Percentiles rank a stretch among this genome's conserved stretches.
phyloP scores from a whole-genome alignment of 768 basidiomycete species.

The Agrocybe pediades region DNA sequence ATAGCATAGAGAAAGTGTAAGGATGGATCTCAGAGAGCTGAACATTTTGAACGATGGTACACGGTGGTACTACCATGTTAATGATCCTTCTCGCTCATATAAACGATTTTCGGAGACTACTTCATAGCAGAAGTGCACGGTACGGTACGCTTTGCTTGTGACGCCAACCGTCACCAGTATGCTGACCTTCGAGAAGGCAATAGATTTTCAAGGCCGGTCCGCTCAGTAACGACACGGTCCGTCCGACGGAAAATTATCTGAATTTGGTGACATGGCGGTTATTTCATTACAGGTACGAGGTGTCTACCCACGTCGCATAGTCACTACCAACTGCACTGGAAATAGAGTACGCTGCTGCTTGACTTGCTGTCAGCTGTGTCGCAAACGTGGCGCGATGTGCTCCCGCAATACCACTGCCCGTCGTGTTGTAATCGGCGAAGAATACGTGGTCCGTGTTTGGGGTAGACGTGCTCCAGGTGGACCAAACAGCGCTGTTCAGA shows the following conservation, averaged over 20 bases:
- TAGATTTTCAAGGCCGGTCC: background rate
- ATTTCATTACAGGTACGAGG: constrained; percentile 27
- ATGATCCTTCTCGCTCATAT: no score
- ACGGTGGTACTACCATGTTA: no score
- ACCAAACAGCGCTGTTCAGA: constrained; percentile 46
- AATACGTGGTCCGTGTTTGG: constrained; percentile 42
- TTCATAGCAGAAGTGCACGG: no score
- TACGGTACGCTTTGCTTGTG: no score
- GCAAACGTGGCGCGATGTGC: constrained; percentile 41
- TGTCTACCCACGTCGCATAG: constrained; percentile 48
- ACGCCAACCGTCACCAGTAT: no score
- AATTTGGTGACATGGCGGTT: no score
- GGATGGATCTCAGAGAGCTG: background rate
- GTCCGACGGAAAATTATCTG: background rate
- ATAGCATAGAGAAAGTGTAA: background rate
- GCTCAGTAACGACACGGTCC: background rate
- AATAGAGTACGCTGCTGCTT: constrained; percentile 41
- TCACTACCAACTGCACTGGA: constrained; percentile 48
- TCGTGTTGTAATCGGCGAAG: constrained; percentile 48
- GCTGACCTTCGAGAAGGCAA: background rate
- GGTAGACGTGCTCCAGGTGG: constrained; percentile 41
- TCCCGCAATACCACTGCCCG: constrained; percentile 38
- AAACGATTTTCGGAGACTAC: no score
- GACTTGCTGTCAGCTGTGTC: constrained; percentile 33
- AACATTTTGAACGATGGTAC: background rate